Evolutionary conservation across 208 protist genomes (phyloP), one percentile per base, ranked within the genome.

Genomic region (Trypanosomatidae sp.): DNA sequence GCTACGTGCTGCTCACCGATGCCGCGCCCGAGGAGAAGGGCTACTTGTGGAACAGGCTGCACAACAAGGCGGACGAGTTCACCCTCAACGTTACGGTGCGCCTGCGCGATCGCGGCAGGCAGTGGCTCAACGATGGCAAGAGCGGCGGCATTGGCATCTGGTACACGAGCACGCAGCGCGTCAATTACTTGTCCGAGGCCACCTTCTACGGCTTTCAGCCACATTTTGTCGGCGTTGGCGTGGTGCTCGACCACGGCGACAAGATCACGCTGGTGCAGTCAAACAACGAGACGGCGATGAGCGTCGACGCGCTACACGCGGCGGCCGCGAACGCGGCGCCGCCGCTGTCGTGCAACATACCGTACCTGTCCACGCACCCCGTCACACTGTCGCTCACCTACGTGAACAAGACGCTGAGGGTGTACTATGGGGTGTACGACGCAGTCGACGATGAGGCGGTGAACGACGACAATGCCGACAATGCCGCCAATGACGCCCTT

Each of bases 181-280:
- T 61, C 33, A 49, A 43, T 35, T 23, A 6, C 13, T 13, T 44
- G 19, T 16, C 48, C 0, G 66, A 69, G 26, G 47, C 57, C 13
- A 22, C 18, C 15, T 68, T 77, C 20, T 71, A 64, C 56, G 68
- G 68, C 18, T 69, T 69, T 43, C 19, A 57, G 8, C 19, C 11
- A 20, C 21, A 48, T 19, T 77, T 77, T 52, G 27, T 33, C 33
- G 68, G 68, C 22, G 42, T 77, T 53, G 68, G 68, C 7, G 53
- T 77, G 10, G 44, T 77, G 21, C 20, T 77, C 4, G 53, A 48
- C 6, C 48, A 77, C 43, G 52, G 33, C 19, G 30, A 57, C 30
- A 35, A 35, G n/a, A n/a, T n/a, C n/a, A n/a, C n/a, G n/a, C n/a
- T 35, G n/a, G 27, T 21, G 20, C 6, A 13, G 10, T 10, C 37